Conservation (phyloP, 2,329 filamentous ascomycete genomes). For the Fusarium armeniacum region DNA sequence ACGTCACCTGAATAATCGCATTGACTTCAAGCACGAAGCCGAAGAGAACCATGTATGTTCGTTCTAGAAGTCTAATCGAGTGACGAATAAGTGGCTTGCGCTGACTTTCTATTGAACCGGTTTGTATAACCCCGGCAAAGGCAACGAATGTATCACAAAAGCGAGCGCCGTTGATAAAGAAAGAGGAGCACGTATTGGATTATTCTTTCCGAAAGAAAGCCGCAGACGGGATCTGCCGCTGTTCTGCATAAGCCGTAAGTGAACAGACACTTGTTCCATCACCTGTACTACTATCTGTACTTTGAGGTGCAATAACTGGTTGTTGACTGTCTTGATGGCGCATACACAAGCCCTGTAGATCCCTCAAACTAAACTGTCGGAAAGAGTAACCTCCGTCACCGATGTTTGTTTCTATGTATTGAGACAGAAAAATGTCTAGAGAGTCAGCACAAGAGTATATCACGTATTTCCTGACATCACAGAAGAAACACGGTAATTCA, state of each 20-base stretch:
- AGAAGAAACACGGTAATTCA: not conserved
- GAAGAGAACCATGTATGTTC: not conserved
- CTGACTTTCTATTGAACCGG: not conserved
- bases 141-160: not conserved
- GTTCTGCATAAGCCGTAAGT: not conserved
- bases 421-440: not conserved
- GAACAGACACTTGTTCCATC: not conserved
- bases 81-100: conserved; percentile 1
- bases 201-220: not conserved
- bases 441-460: rapidly evolving
- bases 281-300: not conserved
- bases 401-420: not conserved
- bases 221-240: too few relatives aligned
- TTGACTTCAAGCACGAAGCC: not conserved
- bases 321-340: too few relatives aligned
- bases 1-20: conserved; percentile 5
- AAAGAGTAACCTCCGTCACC: not conserved
- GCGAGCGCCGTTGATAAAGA: not conserved
- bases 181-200: not conserved
- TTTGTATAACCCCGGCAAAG: not conserved
- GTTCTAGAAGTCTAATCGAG: conserved; percentile 6
- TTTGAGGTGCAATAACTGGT: not conserved
- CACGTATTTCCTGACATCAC: not conserved
- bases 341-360: not conserved
- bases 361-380: not conserved